Evolutionary conservation across 805 yeast species (phyloP), one percentile per base, ranked within the genome.

Genomic region (Hanseniaspora vineae): DNA sequence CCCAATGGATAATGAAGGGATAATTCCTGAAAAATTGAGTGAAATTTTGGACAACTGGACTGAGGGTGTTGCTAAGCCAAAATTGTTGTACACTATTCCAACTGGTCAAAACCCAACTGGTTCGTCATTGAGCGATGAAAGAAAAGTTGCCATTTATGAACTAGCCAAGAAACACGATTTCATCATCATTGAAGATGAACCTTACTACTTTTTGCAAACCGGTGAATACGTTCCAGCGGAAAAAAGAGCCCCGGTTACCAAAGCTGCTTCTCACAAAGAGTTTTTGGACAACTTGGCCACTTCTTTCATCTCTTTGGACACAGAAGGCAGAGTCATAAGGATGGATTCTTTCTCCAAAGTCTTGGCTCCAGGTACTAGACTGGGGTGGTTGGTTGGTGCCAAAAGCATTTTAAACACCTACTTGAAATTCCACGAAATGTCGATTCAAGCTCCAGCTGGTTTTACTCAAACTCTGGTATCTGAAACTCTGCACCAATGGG

Each of bases 101-200:
- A 92, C 97, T 9, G 98, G 98, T 52, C 97, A 92, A 71, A 90
- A 90, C 74, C 98, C 98, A 53, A 89, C 97, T 17, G 98, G 98
- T 37, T 80, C 95, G 3, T 84, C 87, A 20, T 70, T 92, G 58
- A 70, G 82, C 35, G 67, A 59, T 29, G 89, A 85, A 58, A 80
- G 97, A 70, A 84, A 96, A 69, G 63, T 67, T 52, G 77, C 73
- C 49, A 75, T 92, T 55, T 89, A 88, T 67, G 73, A 76, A 51
- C 61, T 90, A 52, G 90, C 95, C 35, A 80, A 77, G 61, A 81
- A 86, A 69, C 84, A 88, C 65, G 96, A 92, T 67, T 73, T 90
- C 61, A 58, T 90, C 48, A 81, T 90, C 55, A 65, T 90, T 46
- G 98, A 90, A 70, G 98, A 90, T 65, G 98, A 92, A 68, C 98